Percentiles rank a stretch among this genome's conserved stretches.
phyloP scores from a whole-genome alignment of 257 asterid species.

The Misopates orontium region DNA sequence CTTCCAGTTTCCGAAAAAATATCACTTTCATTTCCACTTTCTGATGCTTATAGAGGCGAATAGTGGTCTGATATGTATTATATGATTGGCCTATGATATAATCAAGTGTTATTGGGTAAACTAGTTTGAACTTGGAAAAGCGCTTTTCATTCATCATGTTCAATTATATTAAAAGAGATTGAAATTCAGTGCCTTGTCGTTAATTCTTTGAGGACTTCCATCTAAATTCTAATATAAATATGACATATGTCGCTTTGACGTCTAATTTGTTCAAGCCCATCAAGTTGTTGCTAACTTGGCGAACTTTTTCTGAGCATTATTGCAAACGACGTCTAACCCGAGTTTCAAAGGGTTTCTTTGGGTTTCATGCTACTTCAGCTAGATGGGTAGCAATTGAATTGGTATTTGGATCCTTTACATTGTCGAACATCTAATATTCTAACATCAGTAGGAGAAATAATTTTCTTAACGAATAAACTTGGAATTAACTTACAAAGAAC shows the following conservation, averaged over 20 bases:
- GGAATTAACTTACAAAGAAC: too few relatives aligned
- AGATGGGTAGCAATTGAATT: too few relatives aligned
- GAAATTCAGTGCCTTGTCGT: not conserved
- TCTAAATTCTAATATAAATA: not conserved
- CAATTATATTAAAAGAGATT: not conserved
- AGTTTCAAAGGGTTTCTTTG: too few relatives aligned
- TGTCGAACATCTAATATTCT: not conserved
- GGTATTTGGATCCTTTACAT: not conserved
- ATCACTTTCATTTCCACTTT: not conserved
- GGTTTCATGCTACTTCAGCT: too few relatives aligned
- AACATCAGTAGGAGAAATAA: not conserved
- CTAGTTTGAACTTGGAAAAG: not conserved
- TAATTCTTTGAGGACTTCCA: not conserved
- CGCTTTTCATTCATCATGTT: not conserved
- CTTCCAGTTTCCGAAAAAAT: not conserved
- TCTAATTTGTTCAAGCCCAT: too few relatives aligned
- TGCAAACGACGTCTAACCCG: too few relatives aligned
- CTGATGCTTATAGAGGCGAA: not conserved
- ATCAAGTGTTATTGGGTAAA: too few relatives aligned
- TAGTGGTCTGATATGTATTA: too few relatives aligned
- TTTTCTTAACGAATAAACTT: not conserved
- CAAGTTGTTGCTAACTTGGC: too few relatives aligned
- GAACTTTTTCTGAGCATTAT: too few relatives aligned
- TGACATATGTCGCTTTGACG: too few relatives aligned
- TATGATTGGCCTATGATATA: too few relatives aligned